These are phyloP conservation scores for Tagetes patula DNA, from an alignment of 129 eudicot genomes.

Conservation along the genomic window DNA sequence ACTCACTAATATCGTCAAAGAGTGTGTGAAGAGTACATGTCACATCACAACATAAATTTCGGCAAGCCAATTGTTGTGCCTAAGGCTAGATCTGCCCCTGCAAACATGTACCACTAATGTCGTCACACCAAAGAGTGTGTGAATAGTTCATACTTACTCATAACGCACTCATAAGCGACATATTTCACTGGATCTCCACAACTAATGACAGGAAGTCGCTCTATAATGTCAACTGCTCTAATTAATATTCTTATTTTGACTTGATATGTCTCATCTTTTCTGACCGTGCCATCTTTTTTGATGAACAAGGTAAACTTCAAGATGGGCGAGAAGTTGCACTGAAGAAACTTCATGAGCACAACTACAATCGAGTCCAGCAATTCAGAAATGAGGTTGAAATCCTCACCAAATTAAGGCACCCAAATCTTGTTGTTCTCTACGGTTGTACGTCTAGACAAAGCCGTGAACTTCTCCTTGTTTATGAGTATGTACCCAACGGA, in stretches of 20 bases:
- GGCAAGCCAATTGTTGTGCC: too few relatives aligned
- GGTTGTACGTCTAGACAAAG: slow-evolving; percentile 66
- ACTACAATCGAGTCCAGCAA: slow-evolving; percentile 59
- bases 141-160: too few relatives aligned
- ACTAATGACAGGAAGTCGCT: too few relatives aligned
- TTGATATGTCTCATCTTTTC: neutral
- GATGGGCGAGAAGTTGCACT: slow-evolving; percentile 85
- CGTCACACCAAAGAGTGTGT: too few relatives aligned
- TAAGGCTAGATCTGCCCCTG: too few relatives aligned
- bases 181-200: too few relatives aligned
- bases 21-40: too few relatives aligned
- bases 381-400: slow-evolving; percentile 67
- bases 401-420: slow-evolving; percentile 58
- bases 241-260: neutral
- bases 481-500: slow-evolving; percentile 56
- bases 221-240: too few relatives aligned
- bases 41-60: too few relatives aligned
- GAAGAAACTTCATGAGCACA: slow-evolving; percentile 67
- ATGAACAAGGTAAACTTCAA: slow-evolving; percentile 53
- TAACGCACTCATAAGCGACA: too few relatives aligned
- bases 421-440: slow-evolving; percentile 63
- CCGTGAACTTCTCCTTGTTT: slow-evolving; percentile 63
- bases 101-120: too few relatives aligned
- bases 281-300: slow-evolving; percentile 9
- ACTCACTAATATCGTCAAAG: too few relatives aligned